Conservation (phyloP, 2,329 filamentous ascomycete genomes). For the Davidsoniella virescens region DNA sequence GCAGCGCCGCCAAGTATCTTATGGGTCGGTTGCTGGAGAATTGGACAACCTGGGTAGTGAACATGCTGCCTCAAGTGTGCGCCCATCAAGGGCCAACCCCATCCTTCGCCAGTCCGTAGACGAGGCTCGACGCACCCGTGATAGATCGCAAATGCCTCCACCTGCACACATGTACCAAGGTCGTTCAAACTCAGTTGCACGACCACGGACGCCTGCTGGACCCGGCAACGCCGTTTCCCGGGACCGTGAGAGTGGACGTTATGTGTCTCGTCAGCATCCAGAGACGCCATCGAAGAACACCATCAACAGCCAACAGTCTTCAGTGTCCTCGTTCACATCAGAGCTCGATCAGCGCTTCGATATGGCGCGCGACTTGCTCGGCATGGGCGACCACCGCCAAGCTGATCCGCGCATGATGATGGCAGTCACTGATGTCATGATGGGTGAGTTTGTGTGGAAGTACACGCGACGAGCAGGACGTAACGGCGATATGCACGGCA, state of each 20-base stretch:
- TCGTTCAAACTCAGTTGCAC: slow-evolving; percentile 45
- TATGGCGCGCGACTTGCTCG: slow-evolving; percentile 41
- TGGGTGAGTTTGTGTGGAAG: slow-evolving; percentile 97
- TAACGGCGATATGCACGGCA: slow-evolving; percentile 62
- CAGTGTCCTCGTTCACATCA: slow-evolving; percentile 86
- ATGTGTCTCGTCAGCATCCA: slow-evolving; percentile 1
- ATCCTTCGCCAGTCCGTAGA: slow-evolving; percentile 48
- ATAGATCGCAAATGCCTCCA: background rate
- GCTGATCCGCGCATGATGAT: slow-evolving; percentile 98
- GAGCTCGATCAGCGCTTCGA: slow-evolving; percentile 89
- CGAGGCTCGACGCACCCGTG: slow-evolving; percentile 7
- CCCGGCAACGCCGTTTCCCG: slow-evolving; percentile 28
- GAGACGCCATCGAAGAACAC: slow-evolving; percentile 12
- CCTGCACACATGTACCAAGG: slow-evolving; percentile 25
- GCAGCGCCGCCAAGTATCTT: slow-evolving; percentile 15
- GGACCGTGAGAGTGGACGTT: slow-evolving; percentile 11
- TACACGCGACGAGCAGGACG: slow-evolving; percentile 93
- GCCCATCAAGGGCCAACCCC: slow-evolving; percentile 12
- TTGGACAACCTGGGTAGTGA: slow-evolving; percentile 36
- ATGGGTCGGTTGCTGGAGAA: slow-evolving; percentile 21
- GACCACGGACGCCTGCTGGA: slow-evolving; percentile 45
- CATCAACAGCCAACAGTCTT: slow-evolving; percentile 50
- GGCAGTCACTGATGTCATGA: slow-evolving; percentile 98
- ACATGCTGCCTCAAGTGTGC: slow-evolving; percentile 30
- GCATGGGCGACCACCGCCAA: slow-evolving; percentile 30